Evolutionary conservation across 2,329 filamentous ascomycete genomes (phyloP), one percentile per base, ranked within the genome.

Genomic region (Colletotrichum noveboracense): DNA sequence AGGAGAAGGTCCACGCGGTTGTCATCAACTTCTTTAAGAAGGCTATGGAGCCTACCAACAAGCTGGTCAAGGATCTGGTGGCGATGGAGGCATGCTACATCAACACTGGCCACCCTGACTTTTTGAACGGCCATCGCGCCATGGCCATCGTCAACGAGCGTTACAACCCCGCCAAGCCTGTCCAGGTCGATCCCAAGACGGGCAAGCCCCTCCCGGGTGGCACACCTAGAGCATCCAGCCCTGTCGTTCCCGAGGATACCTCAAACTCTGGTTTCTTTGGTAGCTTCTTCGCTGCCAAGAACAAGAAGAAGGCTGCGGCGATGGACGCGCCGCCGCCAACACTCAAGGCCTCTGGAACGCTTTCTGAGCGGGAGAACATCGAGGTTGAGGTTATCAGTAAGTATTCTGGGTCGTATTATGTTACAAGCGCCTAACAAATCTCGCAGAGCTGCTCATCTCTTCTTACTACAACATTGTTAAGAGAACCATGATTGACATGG

Each of bases 261-360:
- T 84, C 85, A 70, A 95, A 95, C 82, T 88, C 90, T 76, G 96
- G 96, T 48, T 99, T 99, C 91, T 99, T 99, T 81, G 97, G 97
- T 80, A 98, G 95, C 82, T 99, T 99, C 91, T 99, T 98, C 83
- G 95, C 97, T 13, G 96, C 95, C 83, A 99, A 98, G 92, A 99
- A 98, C 89, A 99, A 98, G 93, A 99, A 99, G 92, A 98, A 98
- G 93, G 97, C 98, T 87, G 97, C 97, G n/a, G 96, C 96, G 64
- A 99, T 99, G 97, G 97, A 99, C 84, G 90, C 97, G 16, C 97
- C 97, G 52, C 97, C 97, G 77, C 92, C 97, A 34, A 96, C 93
- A 56, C 92, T 99, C 74, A 99, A 98, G 89, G 97, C 97, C 38
- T 98, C 95, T 5, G 96, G 97, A 56, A 98, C 94, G 30, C 89